Percentiles rank a stretch among this genome's conserved stretches.
phyloP scores from a whole-genome alignment of 2,329 filamentous ascomycete genomes.

The Colletotrichum tabaci region DNA sequence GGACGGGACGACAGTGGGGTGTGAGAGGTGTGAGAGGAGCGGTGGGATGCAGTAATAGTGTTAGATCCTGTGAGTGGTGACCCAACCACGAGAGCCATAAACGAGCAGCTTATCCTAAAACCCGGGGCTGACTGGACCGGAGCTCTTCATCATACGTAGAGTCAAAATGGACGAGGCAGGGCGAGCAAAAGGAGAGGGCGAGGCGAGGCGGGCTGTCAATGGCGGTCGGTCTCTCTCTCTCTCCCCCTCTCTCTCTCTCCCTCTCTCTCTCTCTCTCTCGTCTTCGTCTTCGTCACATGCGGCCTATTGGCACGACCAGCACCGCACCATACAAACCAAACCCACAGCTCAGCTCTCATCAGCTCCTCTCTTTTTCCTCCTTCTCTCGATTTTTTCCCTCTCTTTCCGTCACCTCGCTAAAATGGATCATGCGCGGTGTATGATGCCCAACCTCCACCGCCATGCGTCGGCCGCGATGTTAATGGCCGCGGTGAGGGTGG shows the following conservation, averaged over 20 bases:
- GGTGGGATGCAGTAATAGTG: constrained; percentile 19
- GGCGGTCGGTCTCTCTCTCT: constrained; percentile 12
- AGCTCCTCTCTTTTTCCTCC: constrained; percentile 9
- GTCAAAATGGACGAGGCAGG: constrained; percentile 9
- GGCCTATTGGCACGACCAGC: constrained; percentile 17
- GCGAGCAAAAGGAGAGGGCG: constrained; percentile 5
- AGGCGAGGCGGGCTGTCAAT: constrained; percentile 23
- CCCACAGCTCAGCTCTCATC: background rate
- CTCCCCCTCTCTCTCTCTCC: too few species aligned
- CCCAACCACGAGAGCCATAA: constrained; percentile 13
- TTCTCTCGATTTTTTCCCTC: constrained; percentile 4
- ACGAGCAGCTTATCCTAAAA: background rate
- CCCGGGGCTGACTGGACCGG: constrained; percentile 15
- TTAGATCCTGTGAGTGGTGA: background rate
- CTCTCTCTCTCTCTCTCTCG: background rate
- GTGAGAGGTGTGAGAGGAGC: constrained; percentile 26
- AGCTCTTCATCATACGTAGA: background rate
- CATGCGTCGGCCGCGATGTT: constrained; percentile 38
- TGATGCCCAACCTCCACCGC: constrained; percentile 43
- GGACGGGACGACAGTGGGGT: constrained; percentile 12
- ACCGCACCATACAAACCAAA: background rate
- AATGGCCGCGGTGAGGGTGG: constrained; percentile 35
- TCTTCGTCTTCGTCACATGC: constrained; percentile 25
- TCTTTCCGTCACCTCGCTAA: constrained; percentile 39
- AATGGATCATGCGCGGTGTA: constrained; percentile 41